A percentile compares a stretch with the other conserved stretches of the same genome.
Conservation (phyloP, 768 basidiomycete genomes). For the Collybia sordida region DNA sequence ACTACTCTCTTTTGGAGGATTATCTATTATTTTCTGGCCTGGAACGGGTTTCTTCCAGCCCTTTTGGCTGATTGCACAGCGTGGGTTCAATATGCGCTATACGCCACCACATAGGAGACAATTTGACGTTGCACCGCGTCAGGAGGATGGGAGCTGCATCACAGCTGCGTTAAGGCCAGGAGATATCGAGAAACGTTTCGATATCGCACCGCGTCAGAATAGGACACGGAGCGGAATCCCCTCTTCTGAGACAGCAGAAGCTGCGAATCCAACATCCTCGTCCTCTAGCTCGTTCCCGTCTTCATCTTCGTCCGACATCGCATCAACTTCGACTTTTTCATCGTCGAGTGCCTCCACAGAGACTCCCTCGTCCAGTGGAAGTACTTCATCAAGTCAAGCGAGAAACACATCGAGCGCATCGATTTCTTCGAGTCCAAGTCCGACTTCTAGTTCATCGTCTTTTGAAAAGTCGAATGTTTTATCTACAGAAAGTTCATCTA, state of each 20-base stretch:
- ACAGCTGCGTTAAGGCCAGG: too few relatives aligned
- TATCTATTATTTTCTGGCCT: too few relatives aligned
- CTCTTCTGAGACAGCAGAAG: too few relatives aligned
- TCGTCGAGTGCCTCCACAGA: too few relatives aligned
- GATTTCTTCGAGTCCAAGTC: neutral
- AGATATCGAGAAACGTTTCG: neutral
- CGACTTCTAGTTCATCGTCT: neutral
- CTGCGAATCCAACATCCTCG: too few relatives aligned
- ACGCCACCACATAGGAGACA: neutral
- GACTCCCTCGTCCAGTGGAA: too few relatives aligned
- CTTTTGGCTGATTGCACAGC: too few relatives aligned
- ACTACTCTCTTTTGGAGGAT: too few relatives aligned
- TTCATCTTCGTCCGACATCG: neutral
- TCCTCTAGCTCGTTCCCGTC: neutral
- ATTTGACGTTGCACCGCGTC: slow-evolving; percentile 1
- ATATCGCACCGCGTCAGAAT: neutral
- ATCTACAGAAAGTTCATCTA: neutral
- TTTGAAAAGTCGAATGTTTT: neutral
- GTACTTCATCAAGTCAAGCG: too few relatives aligned
- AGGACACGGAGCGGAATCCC: neutral
- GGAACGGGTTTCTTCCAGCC: too few relatives aligned
- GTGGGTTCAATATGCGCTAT: neutral
- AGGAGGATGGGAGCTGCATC: neutral
- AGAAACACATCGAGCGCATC: too few relatives aligned
- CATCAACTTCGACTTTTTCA: too few relatives aligned